phyloP scores from a whole-genome alignment of 192 early-diverging fungal species.

The Chytriomyces sp. region DNA sequence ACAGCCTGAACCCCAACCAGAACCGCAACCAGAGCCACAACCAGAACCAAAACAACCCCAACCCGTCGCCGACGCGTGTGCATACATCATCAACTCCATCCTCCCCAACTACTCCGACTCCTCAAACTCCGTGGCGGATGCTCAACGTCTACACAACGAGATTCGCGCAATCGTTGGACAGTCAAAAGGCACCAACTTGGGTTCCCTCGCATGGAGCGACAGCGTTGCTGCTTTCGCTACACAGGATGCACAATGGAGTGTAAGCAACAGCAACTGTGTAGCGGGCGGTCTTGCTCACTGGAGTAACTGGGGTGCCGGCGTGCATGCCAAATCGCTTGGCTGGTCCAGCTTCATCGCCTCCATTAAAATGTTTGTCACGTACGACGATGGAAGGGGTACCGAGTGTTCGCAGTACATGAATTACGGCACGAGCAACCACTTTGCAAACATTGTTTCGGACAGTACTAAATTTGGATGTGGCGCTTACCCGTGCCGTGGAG shows the following conservation, averaged over 20 bases:
- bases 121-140: neutral
- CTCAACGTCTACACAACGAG: neutral
- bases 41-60: too few relatives aligned
- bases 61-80: too few relatives aligned
- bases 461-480: slow-evolving; percentile 3
- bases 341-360: neutral
- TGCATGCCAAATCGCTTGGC: neutral
- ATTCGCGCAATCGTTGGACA: neutral
- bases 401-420: neutral
- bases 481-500: neutral
- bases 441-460: slow-evolving; percentile 18
- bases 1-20: too few relatives aligned
- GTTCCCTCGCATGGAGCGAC: neutral
- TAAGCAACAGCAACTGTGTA: neutral
- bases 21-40: too few relatives aligned
- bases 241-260: neutral
- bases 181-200: neutral
- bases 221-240: neutral
- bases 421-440: neutral
- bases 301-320: neutral
- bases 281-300: neutral
- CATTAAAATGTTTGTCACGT: slow-evolving; percentile 1
- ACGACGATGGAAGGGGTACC: neutral
- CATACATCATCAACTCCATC: neutral
- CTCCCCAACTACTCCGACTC: neutral